These are phyloP conservation scores for Leccinum subgranulosum DNA, from an alignment of 768 basidiomycete genomes.

Conservation along the genomic window DNA sequence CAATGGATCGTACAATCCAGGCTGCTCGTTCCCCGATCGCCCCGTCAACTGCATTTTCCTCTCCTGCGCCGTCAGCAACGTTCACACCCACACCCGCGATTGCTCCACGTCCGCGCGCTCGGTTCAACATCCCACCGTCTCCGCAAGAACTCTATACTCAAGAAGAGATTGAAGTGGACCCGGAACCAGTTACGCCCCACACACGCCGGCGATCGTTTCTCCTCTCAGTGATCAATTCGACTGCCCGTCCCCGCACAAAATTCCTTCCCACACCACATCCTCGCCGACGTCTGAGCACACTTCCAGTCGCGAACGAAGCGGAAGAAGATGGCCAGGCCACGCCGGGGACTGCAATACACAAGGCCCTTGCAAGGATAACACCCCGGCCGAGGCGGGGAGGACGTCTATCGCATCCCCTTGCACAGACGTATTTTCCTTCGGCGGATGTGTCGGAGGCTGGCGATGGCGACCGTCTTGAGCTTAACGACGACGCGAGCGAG, in stretches of 20 bases:
- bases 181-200: constrained; percentile 62
- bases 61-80: constrained; percentile 51
- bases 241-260: constrained; percentile 62
- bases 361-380: constrained; percentile 62
- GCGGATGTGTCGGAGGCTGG: no score
- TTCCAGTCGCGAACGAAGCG: constrained; percentile 47
- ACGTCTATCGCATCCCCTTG: constrained; percentile 63
- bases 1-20: constrained; percentile 28
- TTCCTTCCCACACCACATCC: constrained; percentile 44
- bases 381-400: constrained; percentile 52
- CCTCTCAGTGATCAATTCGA: constrained; percentile 80
- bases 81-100: constrained; percentile 72
- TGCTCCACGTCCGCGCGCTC: constrained; percentile 56
- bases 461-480: not conserved
- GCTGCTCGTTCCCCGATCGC: constrained; percentile 33
- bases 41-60: constrained; percentile 45
- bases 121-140: constrained; percentile 52
- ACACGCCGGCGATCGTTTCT: constrained; percentile 79
- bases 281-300: constrained; percentile 52
- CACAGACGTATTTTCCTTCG: constrained; percentile 39
- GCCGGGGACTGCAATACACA: constrained; percentile 38
- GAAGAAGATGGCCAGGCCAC: constrained; percentile 32
- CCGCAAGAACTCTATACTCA: constrained; percentile 38
- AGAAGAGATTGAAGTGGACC: constrained; percentile 29
- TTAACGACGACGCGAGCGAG: constrained; percentile 47